Evolutionary conservation across 2,329 filamentous ascomycete genomes (phyloP).

Genomic region (Colletotrichum phormii): DNA sequence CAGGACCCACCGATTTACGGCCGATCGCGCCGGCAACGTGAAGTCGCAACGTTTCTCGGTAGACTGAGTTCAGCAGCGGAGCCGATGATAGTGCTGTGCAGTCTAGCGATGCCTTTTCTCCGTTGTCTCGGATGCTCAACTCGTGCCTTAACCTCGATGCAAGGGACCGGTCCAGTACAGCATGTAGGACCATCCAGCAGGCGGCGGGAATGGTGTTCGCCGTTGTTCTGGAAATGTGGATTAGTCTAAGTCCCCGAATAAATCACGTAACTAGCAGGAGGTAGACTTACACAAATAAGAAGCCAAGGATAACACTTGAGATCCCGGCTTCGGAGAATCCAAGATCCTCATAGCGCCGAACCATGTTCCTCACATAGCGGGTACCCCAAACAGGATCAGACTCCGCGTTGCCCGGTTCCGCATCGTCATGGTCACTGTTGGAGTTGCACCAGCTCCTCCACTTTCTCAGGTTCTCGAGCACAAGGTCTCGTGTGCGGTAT

Average conservation of each 20-base stretch:
- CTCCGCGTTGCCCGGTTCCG: background rate
- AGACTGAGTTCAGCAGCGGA: constrained; percentile 29
- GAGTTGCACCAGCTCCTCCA: constrained; percentile 18
- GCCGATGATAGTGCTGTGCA: background rate
- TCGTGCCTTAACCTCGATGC: constrained; percentile 9
- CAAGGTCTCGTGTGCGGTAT: constrained; percentile 10
- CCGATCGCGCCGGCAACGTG: constrained; percentile 19
- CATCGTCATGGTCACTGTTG: background rate
- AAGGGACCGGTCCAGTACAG: constrained; percentile 9
- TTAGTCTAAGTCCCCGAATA: too few relatives aligned
- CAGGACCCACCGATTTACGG: background rate
- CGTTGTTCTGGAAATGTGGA: background rate
- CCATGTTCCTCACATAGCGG: constrained; percentile 25
- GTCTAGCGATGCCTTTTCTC: background rate
- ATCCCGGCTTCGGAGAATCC: constrained; percentile 21
- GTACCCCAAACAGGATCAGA: constrained; percentile 26
- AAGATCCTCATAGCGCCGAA: constrained; percentile 20
- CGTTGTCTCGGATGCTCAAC: background rate
- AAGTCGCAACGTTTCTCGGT: constrained; percentile 21
- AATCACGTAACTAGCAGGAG: too few relatives aligned
- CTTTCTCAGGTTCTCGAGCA: constrained; percentile 5
- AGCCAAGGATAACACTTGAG: constrained; percentile 17
- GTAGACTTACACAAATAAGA: constrained; percentile 27
- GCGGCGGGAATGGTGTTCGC: constrained; percentile 27
- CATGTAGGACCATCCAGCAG: constrained; percentile 24